A percentile compares a stretch with the other conserved stretches of the same genome.
Evolutionary conservation across 208 protist species (phyloP).

Genomic region (Porcisia deanei): DNA sequence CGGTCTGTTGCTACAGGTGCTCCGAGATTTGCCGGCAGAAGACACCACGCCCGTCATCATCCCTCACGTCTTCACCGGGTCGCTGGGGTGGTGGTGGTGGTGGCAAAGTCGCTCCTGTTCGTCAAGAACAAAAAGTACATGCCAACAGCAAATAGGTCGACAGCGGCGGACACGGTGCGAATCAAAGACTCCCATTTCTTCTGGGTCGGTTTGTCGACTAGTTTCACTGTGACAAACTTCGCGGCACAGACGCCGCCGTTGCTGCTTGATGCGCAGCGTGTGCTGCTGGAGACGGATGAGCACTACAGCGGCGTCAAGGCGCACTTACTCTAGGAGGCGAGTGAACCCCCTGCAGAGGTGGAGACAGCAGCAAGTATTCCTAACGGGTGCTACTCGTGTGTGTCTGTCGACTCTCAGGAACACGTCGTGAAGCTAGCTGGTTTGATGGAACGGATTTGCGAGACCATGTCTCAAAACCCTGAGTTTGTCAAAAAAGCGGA

Average conservation of each 20-base stretch:
- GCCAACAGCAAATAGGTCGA: no score
- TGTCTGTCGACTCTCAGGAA: slow-evolving; percentile 14
- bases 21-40: slow-evolving; percentile 42
- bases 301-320: slow-evolving; percentile 32
- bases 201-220: slow-evolving; percentile 62
- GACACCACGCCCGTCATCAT: slow-evolving; percentile 70
- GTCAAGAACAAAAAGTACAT: slow-evolving; percentile 52
- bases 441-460: slow-evolving; percentile 10
- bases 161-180: slow-evolving; percentile 17
- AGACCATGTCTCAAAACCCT: slow-evolving; percentile 2
- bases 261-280: slow-evolving; percentile 38
- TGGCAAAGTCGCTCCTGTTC: slow-evolving; percentile 64
- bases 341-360: background rate
- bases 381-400: background rate
- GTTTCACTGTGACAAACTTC: slow-evolving; percentile 61
- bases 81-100: slow-evolving; percentile 21
- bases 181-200: slow-evolving; percentile 63
- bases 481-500: slow-evolving; percentile 11
- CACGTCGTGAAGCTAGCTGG: slow-evolving; percentile 8
- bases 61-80: slow-evolving; percentile 86
- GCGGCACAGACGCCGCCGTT: slow-evolving; percentile 44
- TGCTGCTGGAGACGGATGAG: slow-evolving; percentile 70
- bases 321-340: no score
- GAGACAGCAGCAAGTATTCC: no score
- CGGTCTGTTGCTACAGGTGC: slow-evolving; percentile 53